These are phyloP conservation scores for Boletellus ananas DNA, from an alignment of 768 basidiomycete species.

Conservation along the genomic window DNA sequence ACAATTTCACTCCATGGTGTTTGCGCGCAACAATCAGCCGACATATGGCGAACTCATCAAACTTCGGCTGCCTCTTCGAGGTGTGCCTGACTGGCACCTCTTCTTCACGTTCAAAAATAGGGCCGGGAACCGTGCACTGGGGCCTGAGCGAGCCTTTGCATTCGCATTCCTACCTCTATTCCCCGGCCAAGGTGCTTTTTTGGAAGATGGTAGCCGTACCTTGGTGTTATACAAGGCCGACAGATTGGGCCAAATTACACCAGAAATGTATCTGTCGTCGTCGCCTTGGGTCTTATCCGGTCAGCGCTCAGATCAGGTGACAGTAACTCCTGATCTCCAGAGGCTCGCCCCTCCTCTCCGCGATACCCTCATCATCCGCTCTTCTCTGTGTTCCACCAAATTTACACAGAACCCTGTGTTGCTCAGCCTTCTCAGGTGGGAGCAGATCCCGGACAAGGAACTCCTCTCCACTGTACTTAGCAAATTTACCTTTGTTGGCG, in stretches of 20 bases:
- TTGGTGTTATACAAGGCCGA: slow-evolving; percentile 84
- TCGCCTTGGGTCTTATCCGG: slow-evolving; percentile 57
- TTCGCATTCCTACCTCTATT: slow-evolving; percentile 91
- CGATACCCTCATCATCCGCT: slow-evolving; percentile 78
- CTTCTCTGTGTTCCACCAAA: slow-evolving; percentile 87
- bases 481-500: slow-evolving; percentile 88
- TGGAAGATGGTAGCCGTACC: slow-evolving; percentile 87
- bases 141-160: slow-evolving; percentile 76
- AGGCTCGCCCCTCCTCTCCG: slow-evolving; percentile 64
- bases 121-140: slow-evolving; percentile 44
- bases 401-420: slow-evolving; percentile 90
- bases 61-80: slow-evolving; percentile 64
- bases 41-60: slow-evolving; percentile 95
- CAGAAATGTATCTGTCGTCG: slow-evolving; percentile 69
- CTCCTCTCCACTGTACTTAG: slow-evolving; percentile 67
- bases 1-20: slow-evolving; percentile 88
- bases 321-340: slow-evolving; percentile 56
- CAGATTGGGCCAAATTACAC: slow-evolving; percentile 53
- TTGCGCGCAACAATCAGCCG: slow-evolving; percentile 81
- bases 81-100: slow-evolving; percentile 78
- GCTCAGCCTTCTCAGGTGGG: slow-evolving; percentile 79
- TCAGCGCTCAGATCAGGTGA: slow-evolving; percentile 57
- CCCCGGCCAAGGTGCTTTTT: slow-evolving; percentile 67
- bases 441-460: slow-evolving; percentile 59
- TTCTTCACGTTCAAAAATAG: slow-evolving; percentile 93